phyloP scores from a whole-genome alignment of 2,329 filamentous ascomycete genomes.

The Mycosphaerella sp. region DNA sequence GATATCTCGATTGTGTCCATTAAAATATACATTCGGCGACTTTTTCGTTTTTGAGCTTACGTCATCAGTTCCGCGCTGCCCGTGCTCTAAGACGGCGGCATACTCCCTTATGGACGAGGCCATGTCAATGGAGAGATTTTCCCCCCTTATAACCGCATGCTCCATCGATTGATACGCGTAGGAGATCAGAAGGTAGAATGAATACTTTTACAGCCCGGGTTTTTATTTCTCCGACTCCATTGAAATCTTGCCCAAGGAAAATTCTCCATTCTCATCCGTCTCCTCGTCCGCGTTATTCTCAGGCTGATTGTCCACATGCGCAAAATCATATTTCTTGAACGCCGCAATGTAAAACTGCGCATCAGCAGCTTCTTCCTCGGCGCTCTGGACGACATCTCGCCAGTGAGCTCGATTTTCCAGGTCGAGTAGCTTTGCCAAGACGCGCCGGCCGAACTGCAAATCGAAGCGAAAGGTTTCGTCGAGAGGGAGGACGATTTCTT shows the following conservation, averaged over 20 bases:
- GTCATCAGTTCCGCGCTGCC: too few relatives aligned
- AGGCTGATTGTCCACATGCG: background rate
- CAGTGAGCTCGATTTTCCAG: slow-evolving; percentile 75
- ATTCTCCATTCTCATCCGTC: background rate
- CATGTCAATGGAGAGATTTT: too few relatives aligned
- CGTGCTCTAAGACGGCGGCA: too few relatives aligned
- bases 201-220: too few relatives aligned
- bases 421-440: slow-evolving; percentile 79
- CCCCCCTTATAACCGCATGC: too few relatives aligned
- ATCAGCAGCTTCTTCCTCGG: slow-evolving; percentile 72
- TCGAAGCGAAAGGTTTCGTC: slow-evolving; percentile 75
- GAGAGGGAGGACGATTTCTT: slow-evolving; percentile 67
- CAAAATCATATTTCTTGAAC: slow-evolving; percentile 70
- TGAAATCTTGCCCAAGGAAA: background rate
- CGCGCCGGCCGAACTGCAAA: slow-evolving; percentile 79
- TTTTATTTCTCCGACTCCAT: background rate
- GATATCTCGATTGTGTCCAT: too few relatives aligned
- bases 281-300: background rate
- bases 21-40: too few relatives aligned
- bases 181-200: too few relatives aligned
- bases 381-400: slow-evolving; percentile 73
- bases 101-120: too few relatives aligned
- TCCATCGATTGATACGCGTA: too few relatives aligned
- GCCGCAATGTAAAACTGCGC: slow-evolving; percentile 71
- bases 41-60: too few relatives aligned